phyloP scores from a whole-genome alignment of 2,329 filamentous ascomycete genomes.

The Colletotrichum cereale region DNA sequence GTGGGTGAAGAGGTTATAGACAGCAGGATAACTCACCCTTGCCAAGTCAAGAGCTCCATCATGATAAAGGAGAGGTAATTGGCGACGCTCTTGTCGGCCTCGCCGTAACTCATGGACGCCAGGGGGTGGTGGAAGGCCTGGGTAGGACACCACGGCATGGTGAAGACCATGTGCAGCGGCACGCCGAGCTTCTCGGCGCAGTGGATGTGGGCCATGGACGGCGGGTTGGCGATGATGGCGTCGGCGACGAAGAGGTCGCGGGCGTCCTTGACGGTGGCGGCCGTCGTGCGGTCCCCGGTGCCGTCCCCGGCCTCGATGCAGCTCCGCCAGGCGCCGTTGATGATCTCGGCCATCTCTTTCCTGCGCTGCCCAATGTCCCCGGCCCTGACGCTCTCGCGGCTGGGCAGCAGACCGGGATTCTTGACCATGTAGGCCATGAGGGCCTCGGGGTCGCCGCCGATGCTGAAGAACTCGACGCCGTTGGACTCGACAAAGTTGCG shows the following conservation, averaged over 20 bases:
- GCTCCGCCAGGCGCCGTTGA: slow-evolving; percentile 52
- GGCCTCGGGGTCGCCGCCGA: slow-evolving; percentile 67
- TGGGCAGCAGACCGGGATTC: slow-evolving; percentile 55
- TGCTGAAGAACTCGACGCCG: slow-evolving; percentile 69
- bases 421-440: slow-evolving; percentile 59
- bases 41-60: slow-evolving; percentile 81
- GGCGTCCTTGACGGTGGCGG: slow-evolving; percentile 44
- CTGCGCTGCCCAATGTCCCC: slow-evolving; percentile 53
- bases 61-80: slow-evolving; percentile 78
- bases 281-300: slow-evolving; percentile 45
- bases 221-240: slow-evolving; percentile 67
- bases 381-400: slow-evolving; percentile 49
- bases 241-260: slow-evolving; percentile 64
- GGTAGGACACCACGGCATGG: slow-evolving; percentile 81
- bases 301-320: slow-evolving; percentile 54
- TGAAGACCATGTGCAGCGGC: slow-evolving; percentile 65
- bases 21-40: slow-evolving; percentile 61
- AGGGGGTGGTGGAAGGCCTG: slow-evolving; percentile 77
- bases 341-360: slow-evolving; percentile 53
- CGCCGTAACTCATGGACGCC: slow-evolving; percentile 68
- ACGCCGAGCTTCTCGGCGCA: slow-evolving; percentile 63
- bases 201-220: slow-evolving; percentile 64
- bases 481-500: slow-evolving; percentile 64
- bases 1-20: not conserved
- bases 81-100: slow-evolving; percentile 70